Conservation (phyloP, 202 grass and related monocot species). For the Cymbopogon flexuosus region DNA sequence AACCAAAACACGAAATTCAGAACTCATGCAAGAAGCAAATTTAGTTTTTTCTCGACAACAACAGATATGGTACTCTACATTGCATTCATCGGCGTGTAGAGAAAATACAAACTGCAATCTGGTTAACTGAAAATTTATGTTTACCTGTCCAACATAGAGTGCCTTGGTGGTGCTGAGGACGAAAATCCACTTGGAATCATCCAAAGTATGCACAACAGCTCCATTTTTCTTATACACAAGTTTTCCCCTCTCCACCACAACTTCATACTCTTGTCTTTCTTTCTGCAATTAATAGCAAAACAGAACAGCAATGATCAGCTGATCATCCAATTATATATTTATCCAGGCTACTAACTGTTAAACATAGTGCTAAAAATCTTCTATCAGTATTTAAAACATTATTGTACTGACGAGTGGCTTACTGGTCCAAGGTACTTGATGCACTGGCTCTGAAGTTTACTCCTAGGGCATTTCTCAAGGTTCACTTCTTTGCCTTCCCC, state of each 20-base stretch:
- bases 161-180: conserved; percentile 73
- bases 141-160: conserved; percentile 86
- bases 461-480: conserved; percentile 78
- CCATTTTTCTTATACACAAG: conserved; percentile 56
- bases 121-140: conserved; percentile 2
- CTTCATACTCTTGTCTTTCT: conserved; percentile 83
- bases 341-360: background rate
- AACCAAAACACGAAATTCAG: conserved; percentile 18
- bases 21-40: background rate
- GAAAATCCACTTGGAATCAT: conserved; percentile 95
- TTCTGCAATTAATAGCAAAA: conserved; percentile 48
- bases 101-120: background rate
- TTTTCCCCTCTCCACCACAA: conserved; percentile 57
- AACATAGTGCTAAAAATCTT: background rate
- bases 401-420: conserved; percentile 31
- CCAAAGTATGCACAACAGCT: conserved; percentile 49
- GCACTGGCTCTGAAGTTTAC: conserved; percentile 83
- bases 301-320: background rate
- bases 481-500: conserved; percentile 95
- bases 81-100: background rate
- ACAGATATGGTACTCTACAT: background rate
- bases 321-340: background rate
- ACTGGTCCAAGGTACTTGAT: conserved; percentile 96
- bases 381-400: background rate
- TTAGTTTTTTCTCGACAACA: background rate